Percentiles rank a stretch among this genome's conserved stretches.
These are phyloP conservation scores for Amanita polypyramis DNA, from an alignment of 768 basidiomycete species.

Conservation along the genomic window DNA sequence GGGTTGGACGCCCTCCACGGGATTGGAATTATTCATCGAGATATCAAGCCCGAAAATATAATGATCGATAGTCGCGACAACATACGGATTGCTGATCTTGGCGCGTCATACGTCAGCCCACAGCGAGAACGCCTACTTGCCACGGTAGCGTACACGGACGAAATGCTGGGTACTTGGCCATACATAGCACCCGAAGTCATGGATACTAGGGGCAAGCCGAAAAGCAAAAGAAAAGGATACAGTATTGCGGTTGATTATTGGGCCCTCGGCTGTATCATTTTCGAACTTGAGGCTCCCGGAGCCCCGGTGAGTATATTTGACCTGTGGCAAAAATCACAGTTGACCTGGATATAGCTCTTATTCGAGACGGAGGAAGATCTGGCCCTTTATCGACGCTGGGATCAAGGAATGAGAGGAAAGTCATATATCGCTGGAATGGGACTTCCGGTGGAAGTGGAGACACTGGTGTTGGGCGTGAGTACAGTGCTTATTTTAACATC, in stretches of 20 bases:
- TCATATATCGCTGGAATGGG: constrained; percentile 16
- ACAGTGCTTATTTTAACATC: too few relatives aligned
- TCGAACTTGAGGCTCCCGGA: constrained; percentile 22
- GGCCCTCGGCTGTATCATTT: constrained; percentile 30
- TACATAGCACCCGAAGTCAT: constrained; percentile 34
- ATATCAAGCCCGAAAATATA: constrained; percentile 63
- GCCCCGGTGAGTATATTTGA: constrained; percentile 13
- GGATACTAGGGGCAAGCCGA: constrained; percentile 13
- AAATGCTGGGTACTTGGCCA: constrained; percentile 22
- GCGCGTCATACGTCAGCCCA: constrained; percentile 18
- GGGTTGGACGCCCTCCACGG: constrained; percentile 37
- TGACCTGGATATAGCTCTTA: constrained; percentile 18
- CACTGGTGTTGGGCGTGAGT: constrained; percentile 23
- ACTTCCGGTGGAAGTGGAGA: constrained; percentile 14
- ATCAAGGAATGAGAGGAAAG: constrained; percentile 1
- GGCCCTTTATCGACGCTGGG: constrained; percentile 13
- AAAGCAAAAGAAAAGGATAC: constrained; percentile 14
- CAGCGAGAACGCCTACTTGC: constrained; percentile 10
- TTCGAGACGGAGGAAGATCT: constrained; percentile 18
- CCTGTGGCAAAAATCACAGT: not conserved
- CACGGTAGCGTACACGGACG: constrained; percentile 12
- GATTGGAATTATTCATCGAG: constrained; percentile 57
- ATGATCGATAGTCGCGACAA: constrained; percentile 37
- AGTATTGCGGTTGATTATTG: constrained; percentile 29
- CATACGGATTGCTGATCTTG: constrained; percentile 32